Evolutionary conservation across 345 rosid genomes (phyloP), one percentile per base, ranked within the genome.

Genomic region (Rhodomyrtus tomentosa): DNA sequence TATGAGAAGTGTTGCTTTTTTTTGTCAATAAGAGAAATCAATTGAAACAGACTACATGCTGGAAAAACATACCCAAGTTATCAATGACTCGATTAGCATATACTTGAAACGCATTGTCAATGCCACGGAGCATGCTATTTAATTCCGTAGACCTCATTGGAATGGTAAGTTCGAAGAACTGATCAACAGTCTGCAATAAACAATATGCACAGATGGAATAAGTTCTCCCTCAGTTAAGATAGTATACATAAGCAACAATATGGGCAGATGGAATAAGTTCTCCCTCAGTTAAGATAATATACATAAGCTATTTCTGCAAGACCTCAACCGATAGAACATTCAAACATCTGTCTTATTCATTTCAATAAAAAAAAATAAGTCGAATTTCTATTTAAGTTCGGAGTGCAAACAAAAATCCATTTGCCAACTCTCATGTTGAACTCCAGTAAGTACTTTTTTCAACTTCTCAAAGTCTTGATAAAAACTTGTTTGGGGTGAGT

Each of bases 101-200:
- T 54, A 93, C 93, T 95, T 97, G 98, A 91, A 97, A 97, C 72
- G 98, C 94, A 88, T 95, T 95, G 91, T 97, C 98, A 52, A 95
- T 85, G 54, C 99, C 98, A 87, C 98, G 95, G 83, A 93, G 88
- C 80, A 97, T 85, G 81, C 98, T 91, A 84, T 88, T 93, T 86
- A 97, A 84, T 87, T 95, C 99, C 29, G 89, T 84, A 86, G 93
- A 83, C 89, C 98, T 92, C 98, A 97, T 94, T 83, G 99, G 99
- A 88, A 95, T 95, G 88, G 92, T 93, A 81, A 97, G 87, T 82
- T 89, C 92, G 88, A 97, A 94, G 90, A 97, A 95, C 32, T 97
- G 99, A 91, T 97, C 98, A 72, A 97, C 98, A 36, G 99, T 97
- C 99, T 97, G 98, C 92, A 91, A 55, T 85, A 87, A 88, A 85